phyloP scores from a whole-genome alignment of 2,329 filamentous ascomycete genomes.

The Tolypocladium ovalisporum region DNA sequence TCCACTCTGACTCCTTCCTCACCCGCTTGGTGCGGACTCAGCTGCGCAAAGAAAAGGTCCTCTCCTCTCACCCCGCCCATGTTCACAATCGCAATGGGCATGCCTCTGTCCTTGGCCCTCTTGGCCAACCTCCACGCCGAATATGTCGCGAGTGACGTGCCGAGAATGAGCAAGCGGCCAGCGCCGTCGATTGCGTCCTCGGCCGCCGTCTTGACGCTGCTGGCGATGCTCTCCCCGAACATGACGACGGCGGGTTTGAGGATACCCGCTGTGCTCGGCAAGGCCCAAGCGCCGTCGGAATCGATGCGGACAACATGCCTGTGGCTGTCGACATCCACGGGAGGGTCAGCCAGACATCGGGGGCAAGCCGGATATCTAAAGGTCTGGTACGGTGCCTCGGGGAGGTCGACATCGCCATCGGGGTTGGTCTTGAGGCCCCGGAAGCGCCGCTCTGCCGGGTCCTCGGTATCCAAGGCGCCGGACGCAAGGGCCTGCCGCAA shows the following conservation, averaged over 20 bases:
- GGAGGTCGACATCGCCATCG: conserved; percentile 88
- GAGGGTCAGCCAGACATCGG: conserved; percentile 57
- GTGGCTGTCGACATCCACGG: conserved; percentile 41
- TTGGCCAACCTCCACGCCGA: conserved; percentile 88
- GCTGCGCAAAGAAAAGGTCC: conserved; percentile 53
- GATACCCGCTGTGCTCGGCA: conserved; percentile 59
- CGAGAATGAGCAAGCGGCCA: conserved; percentile 65
- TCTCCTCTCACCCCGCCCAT: conserved; percentile 76
- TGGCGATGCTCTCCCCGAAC: conserved; percentile 84
- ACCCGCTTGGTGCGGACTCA: conserved; percentile 41
- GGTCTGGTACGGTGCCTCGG: conserved; percentile 74
- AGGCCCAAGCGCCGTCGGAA: conserved; percentile 66
- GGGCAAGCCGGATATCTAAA: conserved; percentile 91
- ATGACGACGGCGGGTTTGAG: conserved; percentile 90
- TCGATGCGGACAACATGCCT: conserved; percentile 57
- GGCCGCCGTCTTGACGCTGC: conserved; percentile 59
- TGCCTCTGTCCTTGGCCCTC: conserved; percentile 67
- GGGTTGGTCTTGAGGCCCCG: conserved; percentile 77
- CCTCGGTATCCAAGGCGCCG: conserved; percentile 68
- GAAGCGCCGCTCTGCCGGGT: conserved; percentile 55
- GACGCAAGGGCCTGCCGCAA: conserved; percentile 59
- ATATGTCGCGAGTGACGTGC: conserved; percentile 87
- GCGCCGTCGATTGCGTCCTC: conserved; percentile 72
- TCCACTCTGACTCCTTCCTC: conserved; percentile 45
- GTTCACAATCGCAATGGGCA: conserved; percentile 82